phyloP scores from a whole-genome alignment of 371 early-diverging fungal species.

The Mortierella polycephala region DNA sequence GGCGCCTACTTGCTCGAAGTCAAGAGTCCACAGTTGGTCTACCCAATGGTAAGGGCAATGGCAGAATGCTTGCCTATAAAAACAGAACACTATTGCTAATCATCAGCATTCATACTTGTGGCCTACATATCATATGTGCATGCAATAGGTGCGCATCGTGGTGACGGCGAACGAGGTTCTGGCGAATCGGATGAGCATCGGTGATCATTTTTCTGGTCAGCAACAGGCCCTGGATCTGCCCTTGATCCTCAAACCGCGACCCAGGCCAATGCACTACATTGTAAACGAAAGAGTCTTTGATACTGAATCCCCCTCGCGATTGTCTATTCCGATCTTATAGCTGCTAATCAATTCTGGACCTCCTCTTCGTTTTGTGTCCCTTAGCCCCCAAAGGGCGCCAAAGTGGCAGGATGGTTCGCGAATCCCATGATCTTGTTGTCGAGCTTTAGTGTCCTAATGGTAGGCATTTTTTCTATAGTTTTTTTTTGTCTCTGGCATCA shows the following conservation, averaged over 20 bases:
- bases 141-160: conserved; percentile 20
- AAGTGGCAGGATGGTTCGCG: conserved; percentile 28
- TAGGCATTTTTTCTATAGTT: not conserved
- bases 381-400: conserved; percentile 30
- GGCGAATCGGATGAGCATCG: conserved; percentile 23
- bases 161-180: conserved; percentile 16
- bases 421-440: conserved; percentile 37
- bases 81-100: not conserved
- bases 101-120: not conserved
- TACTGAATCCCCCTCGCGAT: not conserved
- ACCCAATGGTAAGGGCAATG: conserved; percentile 12
- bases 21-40: conserved; percentile 6
- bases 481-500: not conserved
- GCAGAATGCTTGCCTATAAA: not conserved
- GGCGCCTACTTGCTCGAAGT: conserved; percentile 35
- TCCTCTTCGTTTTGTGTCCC: not conserved
- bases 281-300: conserved; percentile 8
- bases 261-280: conserved; percentile 33
- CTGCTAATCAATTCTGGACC: not conserved
- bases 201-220: conserved; percentile 22
- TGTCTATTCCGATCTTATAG: not conserved
- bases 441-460: conserved; percentile 35
- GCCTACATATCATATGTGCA: not conserved
- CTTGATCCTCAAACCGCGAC: conserved; percentile 17
- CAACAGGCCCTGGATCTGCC: conserved; percentile 15